These are phyloP conservation scores for Lactifluus rugatus DNA, from an alignment of 768 basidiomycete genomes.

Conservation along the genomic window DNA sequence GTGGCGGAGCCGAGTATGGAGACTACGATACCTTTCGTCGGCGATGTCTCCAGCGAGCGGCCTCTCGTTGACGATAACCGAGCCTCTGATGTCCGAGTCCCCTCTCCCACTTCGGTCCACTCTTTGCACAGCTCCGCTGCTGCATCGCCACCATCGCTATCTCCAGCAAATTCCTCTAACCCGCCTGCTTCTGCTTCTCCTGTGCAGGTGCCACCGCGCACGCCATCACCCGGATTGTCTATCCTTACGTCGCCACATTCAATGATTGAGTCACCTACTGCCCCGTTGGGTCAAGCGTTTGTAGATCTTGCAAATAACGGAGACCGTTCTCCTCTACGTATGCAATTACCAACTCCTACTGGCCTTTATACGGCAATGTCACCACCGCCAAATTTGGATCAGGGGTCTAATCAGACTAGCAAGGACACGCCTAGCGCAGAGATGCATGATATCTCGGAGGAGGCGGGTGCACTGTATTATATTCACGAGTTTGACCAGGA, in stretches of 20 bases:
- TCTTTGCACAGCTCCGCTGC: constrained; percentile 6
- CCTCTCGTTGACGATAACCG: not conserved
- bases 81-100: not conserved
- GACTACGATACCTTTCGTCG: not conserved
- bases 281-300: constrained; percentile 1
- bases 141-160: constrained; percentile 12
- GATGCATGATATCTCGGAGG: constrained; percentile 34
- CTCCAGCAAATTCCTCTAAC: constrained; percentile 9
- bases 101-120: not conserved
- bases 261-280: constrained; percentile 17
- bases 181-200: constrained; percentile 6
- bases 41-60: not conserved
- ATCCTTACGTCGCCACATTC: constrained; percentile 34
- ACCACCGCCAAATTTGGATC: not conserved
- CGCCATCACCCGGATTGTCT: constrained; percentile 20
- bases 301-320: not conserved
- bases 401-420: constrained; percentile 19
- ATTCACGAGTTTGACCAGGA: constrained; percentile 47
- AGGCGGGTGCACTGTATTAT: constrained; percentile 59
- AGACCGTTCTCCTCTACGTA: not conserved
- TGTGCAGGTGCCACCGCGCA: not conserved
- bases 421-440: constrained; percentile 19
- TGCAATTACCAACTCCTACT: not conserved
- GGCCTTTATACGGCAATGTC: not conserved
- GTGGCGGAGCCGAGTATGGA: not conserved